Base-by-base conservation (phyloP, 2,329 filamentous ascomycete species). In the Monosporascus ibericus region DNA sequence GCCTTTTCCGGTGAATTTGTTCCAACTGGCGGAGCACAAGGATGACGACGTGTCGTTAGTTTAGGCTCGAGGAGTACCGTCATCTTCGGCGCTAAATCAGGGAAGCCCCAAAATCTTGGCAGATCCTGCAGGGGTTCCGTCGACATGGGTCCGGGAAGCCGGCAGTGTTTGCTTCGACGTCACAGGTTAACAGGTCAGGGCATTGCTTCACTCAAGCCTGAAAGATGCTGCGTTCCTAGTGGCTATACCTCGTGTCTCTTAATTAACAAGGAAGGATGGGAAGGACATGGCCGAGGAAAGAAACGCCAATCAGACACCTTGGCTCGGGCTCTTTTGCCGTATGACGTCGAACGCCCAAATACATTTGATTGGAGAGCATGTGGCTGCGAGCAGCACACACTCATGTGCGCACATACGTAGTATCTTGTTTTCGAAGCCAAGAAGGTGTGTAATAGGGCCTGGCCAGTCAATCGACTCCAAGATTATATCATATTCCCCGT, bases 41-140 rank as follows among this genome's bases (percentile, higher is more conserved):
- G 18, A 49, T 58, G 55, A 57, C 56, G 58, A 60, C 55, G 60
- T 62, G 61, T 64, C 60, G 55, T 57, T 54, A 56, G 49, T 55
- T 57, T 53, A 56, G 53, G 50, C 52, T 54, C 48, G 53, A 14
- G 49, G 48, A 46, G 36, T 55, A 48, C 55, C 56, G 56, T 58
- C 54, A 57, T 58, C 36, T 39, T 44, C n/a, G 42, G 48, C 30
- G 30, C 51, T 25, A 60, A 58, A 55, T 50, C 53, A 58, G 50
- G 58, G 52, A 52, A 52, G 39, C 22, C 15, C 22, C 17, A 46
- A 1, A 17, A 22, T 15, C 14, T 25, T 17, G 17, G 17, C 22
- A 5, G 17, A 24, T 9, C 14, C 20, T 34, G 30, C 30, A 34
- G 30, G 30, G 30, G 30, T 34, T 14, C 30, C 9, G 5, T 34